Conservation (phyloP, 2,329 filamentous ascomycete genomes). For the Coleophoma crateriformis region DNA sequence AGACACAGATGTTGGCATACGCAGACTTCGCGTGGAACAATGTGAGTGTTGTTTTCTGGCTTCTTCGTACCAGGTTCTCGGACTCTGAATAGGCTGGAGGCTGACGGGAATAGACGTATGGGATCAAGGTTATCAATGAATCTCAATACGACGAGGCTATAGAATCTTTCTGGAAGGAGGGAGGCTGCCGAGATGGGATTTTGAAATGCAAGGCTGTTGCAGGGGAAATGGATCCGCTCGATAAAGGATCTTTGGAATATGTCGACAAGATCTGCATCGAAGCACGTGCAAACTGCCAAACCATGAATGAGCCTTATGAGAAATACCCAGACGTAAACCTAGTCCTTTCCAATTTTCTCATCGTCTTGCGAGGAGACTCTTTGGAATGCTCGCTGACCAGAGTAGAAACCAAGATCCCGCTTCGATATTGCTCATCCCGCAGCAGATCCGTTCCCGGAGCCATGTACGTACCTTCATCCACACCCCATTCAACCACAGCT, state of each 20-base stretch:
- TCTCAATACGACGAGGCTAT: slow-evolving; percentile 33
- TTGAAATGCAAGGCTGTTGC: slow-evolving; percentile 40
- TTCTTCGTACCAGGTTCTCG: no score
- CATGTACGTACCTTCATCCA: neutral
- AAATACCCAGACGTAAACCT: neutral
- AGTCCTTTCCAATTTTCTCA: no score
- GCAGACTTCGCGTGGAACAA: slow-evolving; percentile 18
- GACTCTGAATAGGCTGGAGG: no score
- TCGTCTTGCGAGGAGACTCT: no score
- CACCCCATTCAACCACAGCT: neutral
- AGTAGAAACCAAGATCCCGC: neutral
- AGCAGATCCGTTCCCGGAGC: slow-evolving; percentile 5
- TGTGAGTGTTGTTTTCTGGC: neutral
- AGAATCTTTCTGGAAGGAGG: slow-evolving; percentile 34
- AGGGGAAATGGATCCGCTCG: slow-evolving; percentile 38
- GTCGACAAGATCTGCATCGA: neutral
- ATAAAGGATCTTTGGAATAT: slow-evolving; percentile 12
- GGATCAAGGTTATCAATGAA: slow-evolving; percentile 42
- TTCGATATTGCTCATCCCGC: slow-evolving; percentile 19
- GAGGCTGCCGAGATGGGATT: slow-evolving; percentile 45
- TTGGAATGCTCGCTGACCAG: no score
- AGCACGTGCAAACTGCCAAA: neutral
- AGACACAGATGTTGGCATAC: slow-evolving; percentile 39
- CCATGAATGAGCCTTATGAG: neutral
- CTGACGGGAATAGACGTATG: slow-evolving; percentile 36